Evolutionary conservation across 1,284 basidiomycete genomes (phyloP).

Genomic region (Leccinum fuscescens): DNA sequence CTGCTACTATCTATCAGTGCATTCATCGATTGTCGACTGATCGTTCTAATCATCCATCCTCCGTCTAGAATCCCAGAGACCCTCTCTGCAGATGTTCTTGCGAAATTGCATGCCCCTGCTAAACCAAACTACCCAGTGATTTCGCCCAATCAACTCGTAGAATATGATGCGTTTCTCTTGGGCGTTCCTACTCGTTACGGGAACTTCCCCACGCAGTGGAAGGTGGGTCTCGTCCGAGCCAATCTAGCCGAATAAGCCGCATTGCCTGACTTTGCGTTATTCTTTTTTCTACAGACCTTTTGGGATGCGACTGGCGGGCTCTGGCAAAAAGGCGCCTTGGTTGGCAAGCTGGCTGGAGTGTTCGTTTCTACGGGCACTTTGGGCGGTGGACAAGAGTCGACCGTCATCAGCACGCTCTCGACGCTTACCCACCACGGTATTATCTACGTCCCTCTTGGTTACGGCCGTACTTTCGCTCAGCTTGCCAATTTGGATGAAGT

Average conservation of each 20-base stretch:
- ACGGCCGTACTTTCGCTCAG: constrained; percentile 55
- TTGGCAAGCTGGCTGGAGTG: constrained; percentile 78
- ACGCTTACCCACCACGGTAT: constrained; percentile 82
- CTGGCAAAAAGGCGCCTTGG: constrained; percentile 71
- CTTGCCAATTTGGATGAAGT: constrained; percentile 61
- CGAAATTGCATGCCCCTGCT: constrained; percentile 63
- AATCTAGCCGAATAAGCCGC: background rate
- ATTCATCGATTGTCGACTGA: background rate
- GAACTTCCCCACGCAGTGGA: constrained; percentile 70
- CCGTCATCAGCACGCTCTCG: constrained; percentile 63
- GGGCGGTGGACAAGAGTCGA: constrained; percentile 76
- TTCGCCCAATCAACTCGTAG: constrained; percentile 58
- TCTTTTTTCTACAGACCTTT: constrained; percentile 50
- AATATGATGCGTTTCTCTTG: constrained; percentile 68
- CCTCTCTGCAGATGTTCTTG: constrained; percentile 72
- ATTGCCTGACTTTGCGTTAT: background rate
- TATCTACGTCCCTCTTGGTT: constrained; percentile 79
- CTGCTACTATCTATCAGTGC: constrained; percentile 75
- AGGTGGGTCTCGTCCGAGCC: constrained; percentile 38
- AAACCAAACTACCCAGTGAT: constrained; percentile 68
- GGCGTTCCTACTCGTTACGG: constrained; percentile 83
- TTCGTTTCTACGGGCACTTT: constrained; percentile 68
- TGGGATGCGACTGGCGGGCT: constrained; percentile 80
- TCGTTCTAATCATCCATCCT: background rate
- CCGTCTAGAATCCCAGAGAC: constrained; percentile 74